These are phyloP conservation scores for Cryphonectria radicalis DNA, from an alignment of 2,329 filamentous ascomycete genomes.

Conservation along the genomic window DNA sequence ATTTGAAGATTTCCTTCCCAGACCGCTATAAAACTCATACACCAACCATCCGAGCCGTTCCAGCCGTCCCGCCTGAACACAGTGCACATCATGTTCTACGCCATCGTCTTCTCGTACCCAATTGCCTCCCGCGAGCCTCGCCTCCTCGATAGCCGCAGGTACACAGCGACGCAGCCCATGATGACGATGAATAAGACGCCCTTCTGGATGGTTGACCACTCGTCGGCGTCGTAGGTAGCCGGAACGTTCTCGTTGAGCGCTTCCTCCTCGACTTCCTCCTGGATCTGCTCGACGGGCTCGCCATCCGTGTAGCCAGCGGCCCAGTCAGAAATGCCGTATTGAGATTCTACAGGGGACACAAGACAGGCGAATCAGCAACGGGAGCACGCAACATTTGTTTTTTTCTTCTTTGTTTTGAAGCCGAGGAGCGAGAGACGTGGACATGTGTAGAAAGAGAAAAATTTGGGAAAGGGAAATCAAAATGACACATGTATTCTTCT, in stretches of 20 bases:
- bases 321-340: constrained; percentile 44
- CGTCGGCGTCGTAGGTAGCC: constrained; percentile 35
- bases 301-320: constrained; percentile 43
- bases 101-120: constrained; percentile 51
- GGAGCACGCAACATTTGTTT: constrained; percentile 19
- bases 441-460: neutral
- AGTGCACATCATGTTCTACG: constrained; percentile 35
- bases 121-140: constrained; percentile 38
- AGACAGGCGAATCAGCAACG: constrained; percentile 40
- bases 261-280: constrained; percentile 27
- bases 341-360: constrained; percentile 37
- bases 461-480: constrained; percentile 6
- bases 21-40: neutral
- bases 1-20: neutral
- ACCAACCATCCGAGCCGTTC: neutral
- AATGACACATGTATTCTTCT: constrained; percentile 20
- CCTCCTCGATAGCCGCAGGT: constrained; percentile 47
- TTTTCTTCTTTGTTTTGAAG: constrained; percentile 7
- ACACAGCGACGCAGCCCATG: constrained; percentile 49
- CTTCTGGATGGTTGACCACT: constrained; percentile 54
- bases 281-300: constrained; percentile 32
- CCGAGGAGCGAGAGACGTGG: constrained; percentile 19
- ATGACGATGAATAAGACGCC: constrained; percentile 55
- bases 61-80: neutral
- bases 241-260: constrained; percentile 7